A percentile compares a stretch with the other conserved stretches of the same genome.
Conservation (phyloP, 2,329 filamentous ascomycete genomes). For the Cordyceps fumosorosea region DNA sequence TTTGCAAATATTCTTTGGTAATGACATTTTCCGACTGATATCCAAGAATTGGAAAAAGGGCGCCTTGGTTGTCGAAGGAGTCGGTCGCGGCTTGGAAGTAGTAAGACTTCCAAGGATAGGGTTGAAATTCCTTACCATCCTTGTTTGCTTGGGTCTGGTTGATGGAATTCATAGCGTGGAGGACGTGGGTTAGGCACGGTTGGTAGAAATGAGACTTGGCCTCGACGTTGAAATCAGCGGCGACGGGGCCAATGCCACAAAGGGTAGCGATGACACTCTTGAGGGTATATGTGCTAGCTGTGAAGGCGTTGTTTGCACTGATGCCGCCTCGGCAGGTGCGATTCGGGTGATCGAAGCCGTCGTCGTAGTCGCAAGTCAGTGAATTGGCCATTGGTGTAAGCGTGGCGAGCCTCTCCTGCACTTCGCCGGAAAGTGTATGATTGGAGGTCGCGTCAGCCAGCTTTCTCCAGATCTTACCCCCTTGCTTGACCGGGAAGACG, state of each 20-base stretch:
- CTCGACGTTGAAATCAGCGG: slow-evolving; percentile 37
- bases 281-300: slow-evolving; percentile 36
- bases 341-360: slow-evolving; percentile 20
- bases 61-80: slow-evolving; percentile 28
- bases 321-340: slow-evolving; percentile 29
- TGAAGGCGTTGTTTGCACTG: slow-evolving; percentile 34
- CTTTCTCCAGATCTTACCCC: slow-evolving; percentile 31
- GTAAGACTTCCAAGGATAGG: slow-evolving; percentile 26
- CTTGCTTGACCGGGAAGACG: slow-evolving; percentile 38
- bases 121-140: slow-evolving; percentile 17
- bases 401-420: slow-evolving; percentile 22
- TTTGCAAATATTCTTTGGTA: slow-evolving; percentile 25
- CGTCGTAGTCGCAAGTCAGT: slow-evolving; percentile 30
- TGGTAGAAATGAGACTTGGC: slow-evolving; percentile 36
- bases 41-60: slow-evolving; percentile 26
- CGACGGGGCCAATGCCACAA: slow-evolving; percentile 35
- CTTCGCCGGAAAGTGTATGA: slow-evolving; percentile 26
- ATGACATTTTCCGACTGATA: slow-evolving; percentile 23
- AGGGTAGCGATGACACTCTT: slow-evolving; percentile 37
- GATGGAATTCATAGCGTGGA: slow-evolving; percentile 26
- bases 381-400: slow-evolving; percentile 28
- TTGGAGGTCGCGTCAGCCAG: slow-evolving; percentile 26
- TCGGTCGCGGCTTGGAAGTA: slow-evolving; percentile 29
- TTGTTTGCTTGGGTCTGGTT: slow-evolving; percentile 12
- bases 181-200: slow-evolving; percentile 36